phyloP scores from a whole-genome alignment of 1,284 basidiomycete species.

The Termitomyces sp. region DNA sequence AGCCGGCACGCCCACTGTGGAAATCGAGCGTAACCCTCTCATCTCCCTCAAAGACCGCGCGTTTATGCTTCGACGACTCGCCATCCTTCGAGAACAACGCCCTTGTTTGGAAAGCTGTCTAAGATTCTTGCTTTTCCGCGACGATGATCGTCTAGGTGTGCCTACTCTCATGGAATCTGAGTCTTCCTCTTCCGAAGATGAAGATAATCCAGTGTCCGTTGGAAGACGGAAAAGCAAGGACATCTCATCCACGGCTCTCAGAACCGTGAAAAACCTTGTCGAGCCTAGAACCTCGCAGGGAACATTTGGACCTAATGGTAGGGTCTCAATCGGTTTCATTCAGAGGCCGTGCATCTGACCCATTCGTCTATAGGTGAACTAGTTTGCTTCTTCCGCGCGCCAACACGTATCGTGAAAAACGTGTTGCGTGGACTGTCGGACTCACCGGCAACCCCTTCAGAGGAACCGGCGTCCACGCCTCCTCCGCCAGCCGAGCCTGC shows the following conservation, averaged over 20 bases:
- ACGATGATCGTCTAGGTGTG: constrained; percentile 44
- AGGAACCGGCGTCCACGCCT: constrained; percentile 20
- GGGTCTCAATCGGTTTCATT: neutral
- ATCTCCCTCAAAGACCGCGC: constrained; percentile 74
- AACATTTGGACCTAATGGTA: constrained; percentile 84
- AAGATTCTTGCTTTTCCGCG: constrained; percentile 70
- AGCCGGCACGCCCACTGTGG: constrained; percentile 69
- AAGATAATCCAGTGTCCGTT: constrained; percentile 22
- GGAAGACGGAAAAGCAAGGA: constrained; percentile 38
- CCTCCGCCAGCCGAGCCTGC: constrained; percentile 20
- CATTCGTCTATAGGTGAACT: constrained; percentile 58
- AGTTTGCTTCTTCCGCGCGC: constrained; percentile 79
- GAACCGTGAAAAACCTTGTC: constrained; percentile 69
- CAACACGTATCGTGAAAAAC: constrained; percentile 64
- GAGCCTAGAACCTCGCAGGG: constrained; percentile 80
- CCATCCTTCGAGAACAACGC: constrained; percentile 62
- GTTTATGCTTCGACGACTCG: constrained; percentile 71
- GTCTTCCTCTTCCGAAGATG: constrained; percentile 44
- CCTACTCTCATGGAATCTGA: constrained; percentile 46
- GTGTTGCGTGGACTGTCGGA: constrained; percentile 45
- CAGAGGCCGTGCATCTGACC: neutral
- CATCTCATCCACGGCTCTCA: constrained; percentile 46
- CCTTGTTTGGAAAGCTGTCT: constrained; percentile 83
- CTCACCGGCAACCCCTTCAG: constrained; percentile 32
- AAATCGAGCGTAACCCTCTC: constrained; percentile 78